Percentiles rank a stretch among this genome's conserved stretches.
Conservation (phyloP, 495 filamentous ascomycete genomes). For the Annulohypoxylon bovei region DNA sequence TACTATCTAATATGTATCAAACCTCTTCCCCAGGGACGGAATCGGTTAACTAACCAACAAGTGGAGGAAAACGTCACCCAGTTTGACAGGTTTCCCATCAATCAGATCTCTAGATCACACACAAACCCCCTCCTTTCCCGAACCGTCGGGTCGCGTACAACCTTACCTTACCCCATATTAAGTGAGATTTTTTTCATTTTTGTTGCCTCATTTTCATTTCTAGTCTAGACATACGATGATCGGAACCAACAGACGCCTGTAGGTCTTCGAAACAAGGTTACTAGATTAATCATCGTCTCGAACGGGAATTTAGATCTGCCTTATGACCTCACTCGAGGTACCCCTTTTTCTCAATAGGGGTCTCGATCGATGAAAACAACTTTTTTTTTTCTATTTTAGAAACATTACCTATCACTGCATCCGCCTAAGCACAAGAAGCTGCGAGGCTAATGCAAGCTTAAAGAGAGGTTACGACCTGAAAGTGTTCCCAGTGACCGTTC, state of each 20-base stretch:
- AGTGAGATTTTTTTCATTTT: conserved; percentile 32
- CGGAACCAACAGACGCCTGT: not conserved
- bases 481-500: conserved; percentile 38
- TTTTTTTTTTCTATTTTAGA: conserved; percentile 30
- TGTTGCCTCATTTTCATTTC: conserved; percentile 17
- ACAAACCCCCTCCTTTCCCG: conserved; percentile 36
- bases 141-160: conserved; percentile 43
- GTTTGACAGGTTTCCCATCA: conserved; percentile 27
- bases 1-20: not conserved
- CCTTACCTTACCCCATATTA: conserved; percentile 39
- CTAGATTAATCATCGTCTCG: not conserved
- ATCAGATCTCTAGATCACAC: conserved; percentile 41
- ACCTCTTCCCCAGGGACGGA: not conserved
- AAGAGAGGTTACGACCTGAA: conserved; percentile 46
- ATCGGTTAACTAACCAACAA: conserved; percentile 18
- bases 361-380: not conserved
- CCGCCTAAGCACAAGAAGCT: conserved; percentile 30
- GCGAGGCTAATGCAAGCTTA: conserved; percentile 58
- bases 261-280: not conserved
- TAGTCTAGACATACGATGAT: conserved; percentile 6
- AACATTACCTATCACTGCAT: conserved; percentile 41
- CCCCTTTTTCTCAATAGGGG: conserved; percentile 17
- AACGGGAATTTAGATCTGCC: conserved; percentile 1
- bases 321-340: conserved; percentile 32
- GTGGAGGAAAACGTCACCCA: conserved; percentile 16